Percentiles rank a stretch among this genome's conserved stretches.
Conservation (phyloP, 2,329 filamentous ascomycete species). For the Fusarium irregulare region DNA sequence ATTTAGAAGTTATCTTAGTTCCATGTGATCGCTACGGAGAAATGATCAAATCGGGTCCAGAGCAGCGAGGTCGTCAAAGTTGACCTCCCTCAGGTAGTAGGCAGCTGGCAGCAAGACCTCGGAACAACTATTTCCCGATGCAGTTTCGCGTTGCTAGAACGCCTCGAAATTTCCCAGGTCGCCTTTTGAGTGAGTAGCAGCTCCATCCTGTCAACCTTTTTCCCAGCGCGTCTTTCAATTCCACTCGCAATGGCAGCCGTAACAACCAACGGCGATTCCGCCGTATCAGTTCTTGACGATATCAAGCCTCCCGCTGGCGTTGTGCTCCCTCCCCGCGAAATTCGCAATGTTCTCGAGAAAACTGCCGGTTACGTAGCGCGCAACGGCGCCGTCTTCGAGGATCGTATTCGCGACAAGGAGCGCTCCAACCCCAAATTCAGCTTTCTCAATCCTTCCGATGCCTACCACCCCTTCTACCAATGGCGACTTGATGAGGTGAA, state of each 20-base stretch:
- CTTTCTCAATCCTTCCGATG: conserved; percentile 82
- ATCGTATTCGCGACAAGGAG: conserved; percentile 87
- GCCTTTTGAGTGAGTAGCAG: conserved; percentile 7
- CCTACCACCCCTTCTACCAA: conserved; percentile 88
- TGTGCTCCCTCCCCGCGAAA: conserved; percentile 89
- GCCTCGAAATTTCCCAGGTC: conserved; percentile 45
- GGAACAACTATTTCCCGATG: conserved; percentile 30
- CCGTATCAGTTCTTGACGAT: conserved; percentile 66
- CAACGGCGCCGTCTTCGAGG: conserved; percentile 77
- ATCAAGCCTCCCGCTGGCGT: conserved; percentile 84
- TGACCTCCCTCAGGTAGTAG: background rate
- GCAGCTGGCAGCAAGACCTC: background rate
- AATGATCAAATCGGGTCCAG: background rate
- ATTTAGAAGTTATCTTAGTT: background rate
- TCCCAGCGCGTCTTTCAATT: conserved; percentile 10
- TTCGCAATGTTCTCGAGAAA: conserved; percentile 88
- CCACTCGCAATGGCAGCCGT: conserved; percentile 47
- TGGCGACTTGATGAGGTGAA: conserved; percentile 91
- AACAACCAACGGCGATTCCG: conserved; percentile 64
- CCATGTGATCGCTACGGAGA: background rate
- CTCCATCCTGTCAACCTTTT: conserved; percentile 24
- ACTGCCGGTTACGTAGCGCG: conserved; percentile 90
- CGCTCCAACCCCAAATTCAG: conserved; percentile 88
- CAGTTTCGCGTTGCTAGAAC: conserved; percentile 36
- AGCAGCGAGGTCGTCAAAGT: background rate